Percentiles rank a stretch among this genome's conserved stretches.
Evolutionary conservation across 306 rosid species (phyloP).

Genomic region (Fragaria vesca): DNA sequence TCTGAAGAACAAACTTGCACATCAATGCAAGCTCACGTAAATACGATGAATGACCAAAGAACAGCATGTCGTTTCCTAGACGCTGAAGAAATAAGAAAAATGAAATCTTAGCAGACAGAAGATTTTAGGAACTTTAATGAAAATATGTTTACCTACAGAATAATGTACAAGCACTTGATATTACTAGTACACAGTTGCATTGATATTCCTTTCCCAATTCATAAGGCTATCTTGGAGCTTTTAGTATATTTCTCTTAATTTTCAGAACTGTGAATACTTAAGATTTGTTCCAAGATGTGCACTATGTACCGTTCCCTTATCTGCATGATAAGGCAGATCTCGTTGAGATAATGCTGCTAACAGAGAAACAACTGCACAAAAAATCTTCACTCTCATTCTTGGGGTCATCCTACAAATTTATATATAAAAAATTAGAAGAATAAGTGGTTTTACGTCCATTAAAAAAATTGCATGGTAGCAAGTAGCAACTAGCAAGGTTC

Average conservation of each 20-base stretch:
- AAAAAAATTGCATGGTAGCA: not conserved
- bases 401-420: constrained; percentile 61
- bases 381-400: constrained; percentile 54
- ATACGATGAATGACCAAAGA: constrained; percentile 62
- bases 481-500: constrained; percentile 6
- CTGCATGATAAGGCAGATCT: constrained; percentile 68
- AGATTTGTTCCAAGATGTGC: not conserved
- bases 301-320: constrained; percentile 49
- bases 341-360: constrained; percentile 69
- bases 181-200: not conserved
- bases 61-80: constrained; percentile 58
- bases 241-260: not conserved
- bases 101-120: constrained; percentile 11
- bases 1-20: constrained; percentile 58
- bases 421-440: constrained; percentile 23
- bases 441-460: not conserved
- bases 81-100: constrained; percentile 39
- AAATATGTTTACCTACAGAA: constrained; percentile 3
- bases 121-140: not conserved
- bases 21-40: constrained; percentile 66
- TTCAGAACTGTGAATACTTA: not conserved
- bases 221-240: not conserved
- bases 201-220: not conserved
- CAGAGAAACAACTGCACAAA: constrained; percentile 58
- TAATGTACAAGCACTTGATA: not conserved